Conservation (phyloP, 805 yeast genomes). For the Ascoidea tarda region DNA sequence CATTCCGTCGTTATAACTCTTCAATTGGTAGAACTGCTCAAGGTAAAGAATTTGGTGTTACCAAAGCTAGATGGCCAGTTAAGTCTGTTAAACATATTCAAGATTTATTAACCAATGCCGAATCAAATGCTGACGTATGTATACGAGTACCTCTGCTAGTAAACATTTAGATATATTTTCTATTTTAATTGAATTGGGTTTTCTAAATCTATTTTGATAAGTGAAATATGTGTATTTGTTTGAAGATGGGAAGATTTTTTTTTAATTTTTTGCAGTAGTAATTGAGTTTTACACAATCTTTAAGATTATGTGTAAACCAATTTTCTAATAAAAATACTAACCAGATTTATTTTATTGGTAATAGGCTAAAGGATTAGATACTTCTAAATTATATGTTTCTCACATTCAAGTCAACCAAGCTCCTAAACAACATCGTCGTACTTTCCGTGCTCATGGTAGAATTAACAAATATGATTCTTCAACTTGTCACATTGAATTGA, state of each 20-base stretch:
- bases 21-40: conserved; percentile 99
- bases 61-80: conserved; percentile 99
- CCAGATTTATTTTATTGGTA: conserved; percentile 7
- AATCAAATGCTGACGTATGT: conserved; percentile 89
- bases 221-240: neutral
- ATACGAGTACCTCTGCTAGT: conserved; percentile 10
- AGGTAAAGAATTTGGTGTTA: conserved; percentile 99
- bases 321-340: neutral
- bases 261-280: neutral
- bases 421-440: conserved; percentile 99
- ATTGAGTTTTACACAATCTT: neutral
- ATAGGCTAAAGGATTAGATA: conserved; percentile 90
- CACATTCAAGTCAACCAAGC: conserved; percentile 99
- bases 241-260: neutral
- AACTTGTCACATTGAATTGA: conserved; percentile 98
- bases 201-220: too few relatives aligned
- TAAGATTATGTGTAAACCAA: neutral
- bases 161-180: neutral
- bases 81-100: conserved; percentile 93
- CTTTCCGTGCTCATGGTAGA: conserved; percentile 99
- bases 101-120: conserved; percentile 94
- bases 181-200: too few relatives aligned
- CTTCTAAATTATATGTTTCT: conserved; percentile 82
- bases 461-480: conserved; percentile 97
- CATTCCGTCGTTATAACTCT: conserved; percentile 95